Conservation (phyloP, 305 asterid genomes). For the Fraxinus paxiana region DNA sequence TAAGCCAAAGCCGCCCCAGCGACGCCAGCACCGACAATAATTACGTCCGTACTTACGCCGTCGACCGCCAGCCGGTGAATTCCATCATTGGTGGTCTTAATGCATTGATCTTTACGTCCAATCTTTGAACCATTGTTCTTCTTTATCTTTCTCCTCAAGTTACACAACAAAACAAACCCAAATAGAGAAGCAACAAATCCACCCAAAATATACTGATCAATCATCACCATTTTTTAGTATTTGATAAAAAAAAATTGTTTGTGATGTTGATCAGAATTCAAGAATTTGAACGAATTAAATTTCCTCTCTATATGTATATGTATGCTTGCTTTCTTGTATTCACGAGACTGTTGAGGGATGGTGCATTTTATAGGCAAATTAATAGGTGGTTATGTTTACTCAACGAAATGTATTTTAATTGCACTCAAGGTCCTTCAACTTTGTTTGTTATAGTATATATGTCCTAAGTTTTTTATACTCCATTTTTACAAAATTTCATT, state of each 20-base stretch:
- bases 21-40: slow-evolving; percentile 12
- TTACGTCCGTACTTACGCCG: slow-evolving; percentile 13
- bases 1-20: slow-evolving; percentile 13
- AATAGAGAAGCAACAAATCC: slow-evolving; percentile 25
- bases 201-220: slow-evolving; percentile 32
- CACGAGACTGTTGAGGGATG: neutral
- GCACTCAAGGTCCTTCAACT: neutral
- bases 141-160: slow-evolving; percentile 18
- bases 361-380: neutral
- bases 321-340: neutral
- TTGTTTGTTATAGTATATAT: too few relatives aligned
- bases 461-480: neutral
- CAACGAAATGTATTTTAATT: neutral
- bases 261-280: neutral
- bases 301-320: neutral
- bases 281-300: neutral
- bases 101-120: neutral
- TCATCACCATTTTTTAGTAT: slow-evolving; percentile 21
- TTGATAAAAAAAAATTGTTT: neutral
- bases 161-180: slow-evolving; percentile 29
- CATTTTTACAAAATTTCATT: neutral
- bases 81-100: neutral
- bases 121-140: slow-evolving; percentile 10
- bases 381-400: neutral
- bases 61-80: slow-evolving; percentile 1